Conservation (phyloP, 2,329 filamentous ascomycete genomes). For the Thermothelomyces thermophilus region DNA sequence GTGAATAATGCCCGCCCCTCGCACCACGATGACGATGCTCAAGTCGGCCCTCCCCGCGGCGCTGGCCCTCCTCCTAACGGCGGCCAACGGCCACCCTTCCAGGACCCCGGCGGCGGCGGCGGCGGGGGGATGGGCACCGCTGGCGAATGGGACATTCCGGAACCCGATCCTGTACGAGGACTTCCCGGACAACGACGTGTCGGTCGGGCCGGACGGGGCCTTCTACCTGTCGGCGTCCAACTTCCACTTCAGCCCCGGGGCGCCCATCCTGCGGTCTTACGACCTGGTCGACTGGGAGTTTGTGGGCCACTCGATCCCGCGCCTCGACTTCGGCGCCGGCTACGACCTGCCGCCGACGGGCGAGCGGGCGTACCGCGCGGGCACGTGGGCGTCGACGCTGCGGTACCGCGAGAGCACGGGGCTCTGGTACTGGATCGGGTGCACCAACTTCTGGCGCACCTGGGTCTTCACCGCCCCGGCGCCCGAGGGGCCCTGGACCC, state of each 20-base stretch:
- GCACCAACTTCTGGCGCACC: conserved; percentile 9
- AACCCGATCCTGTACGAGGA: conserved; percentile 9
- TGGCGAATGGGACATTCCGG: neutral
- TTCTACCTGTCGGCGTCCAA: conserved; percentile 8
- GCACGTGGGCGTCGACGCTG: conserved; percentile 10
- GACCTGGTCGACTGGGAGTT: conserved; percentile 10
- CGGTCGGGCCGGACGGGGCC: neutral
- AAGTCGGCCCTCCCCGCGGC: neutral
- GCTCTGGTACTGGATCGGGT: conserved; percentile 9
- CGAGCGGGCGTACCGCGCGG: conserved; percentile 1
- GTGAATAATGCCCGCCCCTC: too few species aligned
- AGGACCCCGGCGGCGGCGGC: neutral
- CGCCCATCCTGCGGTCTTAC: conserved; percentile 8
- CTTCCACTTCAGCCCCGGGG: conserved; percentile 10
- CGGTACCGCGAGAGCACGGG: conserved; percentile 5
- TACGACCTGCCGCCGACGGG: conserved; percentile 3
- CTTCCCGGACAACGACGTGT: conserved; percentile 11
- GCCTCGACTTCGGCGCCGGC: conserved; percentile 3
- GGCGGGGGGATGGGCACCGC: neutral
- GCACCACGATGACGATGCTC: conserved; percentile 3
- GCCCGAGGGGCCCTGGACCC: conserved; percentile 3
- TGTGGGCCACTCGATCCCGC: conserved; percentile 6
- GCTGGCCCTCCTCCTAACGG: neutral
- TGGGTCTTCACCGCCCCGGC: conserved; percentile 3
- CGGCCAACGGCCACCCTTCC: neutral